Base-by-base conservation (phyloP, 129 eudicot species). In the Erigeron canadensis region DNA sequence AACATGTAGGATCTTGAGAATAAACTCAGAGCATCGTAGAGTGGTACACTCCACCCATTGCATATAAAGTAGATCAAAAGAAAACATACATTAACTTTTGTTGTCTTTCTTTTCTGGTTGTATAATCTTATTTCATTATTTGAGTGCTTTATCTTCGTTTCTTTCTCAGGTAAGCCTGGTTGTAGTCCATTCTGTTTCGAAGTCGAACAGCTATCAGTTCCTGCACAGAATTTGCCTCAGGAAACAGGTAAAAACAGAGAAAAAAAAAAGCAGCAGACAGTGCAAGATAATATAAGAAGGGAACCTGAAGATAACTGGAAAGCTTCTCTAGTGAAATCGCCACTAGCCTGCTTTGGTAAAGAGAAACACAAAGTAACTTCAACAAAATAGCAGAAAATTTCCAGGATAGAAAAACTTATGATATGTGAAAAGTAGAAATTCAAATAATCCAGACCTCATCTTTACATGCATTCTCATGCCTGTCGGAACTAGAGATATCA, bases 81-180 rank as follows among this genome's bases (percentile, higher is more conserved):
- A 42, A 12, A 60, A 34, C 64, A 44, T 21, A 88, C 95, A 91
- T 88, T 85, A 78, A 79, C 85, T 58, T 81, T 81, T 51, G 73
- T 53, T 48, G 72, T 47, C 83, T 86, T 86, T 61, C 89, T 65
- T 82, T 82, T 84, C 47, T 38, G 85, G 58, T 69, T 75, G 2
- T 62, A 48, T 41, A 83, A 55, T 69, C 77, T 78, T 63, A 68
- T 54, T 57, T 72, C 82, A 69, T 68, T 47, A 63, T 40, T 17
- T 23, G 70, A 19, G 69, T 23, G 11, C 22, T 65, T 71, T 1
- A 46, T 66, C 65, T 72, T 73, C 40, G 54, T 54, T 55, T 75
- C 83, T 62, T 84, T 78, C 70, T 46, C 70, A 21, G 40, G 10
- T 61, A 44, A 34, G 22, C 71, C 73, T 42, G 53, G 43, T 43